Conservation (phyloP, 1,139 yeast species). For the Debaryomyces singareniensis region DNA sequence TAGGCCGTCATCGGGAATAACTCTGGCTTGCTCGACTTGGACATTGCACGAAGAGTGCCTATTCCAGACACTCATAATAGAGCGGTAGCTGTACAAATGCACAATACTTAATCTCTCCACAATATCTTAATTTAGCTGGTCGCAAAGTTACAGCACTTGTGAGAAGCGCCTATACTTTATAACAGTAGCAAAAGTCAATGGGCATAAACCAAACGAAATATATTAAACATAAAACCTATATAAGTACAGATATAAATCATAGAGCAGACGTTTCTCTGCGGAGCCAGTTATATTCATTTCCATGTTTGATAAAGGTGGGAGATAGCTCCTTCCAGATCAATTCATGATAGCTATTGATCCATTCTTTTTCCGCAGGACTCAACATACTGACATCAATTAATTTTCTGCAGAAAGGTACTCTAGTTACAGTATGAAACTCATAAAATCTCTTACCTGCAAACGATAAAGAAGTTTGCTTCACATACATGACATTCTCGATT, state of each 20-base stretch:
- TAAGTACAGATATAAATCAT: no score
- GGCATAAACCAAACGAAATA: no score
- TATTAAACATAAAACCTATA: no score
- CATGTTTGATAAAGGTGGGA: slow-evolving; percentile 41
- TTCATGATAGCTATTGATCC: slow-evolving; percentile 67
- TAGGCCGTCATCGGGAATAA: no score
- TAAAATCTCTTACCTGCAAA: slow-evolving; percentile 52
- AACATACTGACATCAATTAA: slow-evolving; percentile 29
- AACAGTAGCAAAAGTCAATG: neutral
- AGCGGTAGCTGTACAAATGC: no score
- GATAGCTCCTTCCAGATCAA: slow-evolving; percentile 53
- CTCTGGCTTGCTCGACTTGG: no score
- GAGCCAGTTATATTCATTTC: slow-evolving; percentile 65
- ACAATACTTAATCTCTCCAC: no score
- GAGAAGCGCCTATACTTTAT: no score
- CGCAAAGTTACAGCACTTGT: no score
- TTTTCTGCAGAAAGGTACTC: slow-evolving; percentile 64
- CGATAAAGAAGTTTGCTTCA: slow-evolving; percentile 41
- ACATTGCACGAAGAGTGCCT: no score
- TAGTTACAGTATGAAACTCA: slow-evolving; percentile 79
- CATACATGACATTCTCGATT: slow-evolving; percentile 77
- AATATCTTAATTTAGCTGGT: no score
- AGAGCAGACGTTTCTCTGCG: slow-evolving; percentile 59
- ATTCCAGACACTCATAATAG: no score
- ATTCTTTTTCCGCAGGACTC: slow-evolving; percentile 52